Conservation (phyloP, 306 rosid genomes). For the Begonia loranthoides region DNA sequence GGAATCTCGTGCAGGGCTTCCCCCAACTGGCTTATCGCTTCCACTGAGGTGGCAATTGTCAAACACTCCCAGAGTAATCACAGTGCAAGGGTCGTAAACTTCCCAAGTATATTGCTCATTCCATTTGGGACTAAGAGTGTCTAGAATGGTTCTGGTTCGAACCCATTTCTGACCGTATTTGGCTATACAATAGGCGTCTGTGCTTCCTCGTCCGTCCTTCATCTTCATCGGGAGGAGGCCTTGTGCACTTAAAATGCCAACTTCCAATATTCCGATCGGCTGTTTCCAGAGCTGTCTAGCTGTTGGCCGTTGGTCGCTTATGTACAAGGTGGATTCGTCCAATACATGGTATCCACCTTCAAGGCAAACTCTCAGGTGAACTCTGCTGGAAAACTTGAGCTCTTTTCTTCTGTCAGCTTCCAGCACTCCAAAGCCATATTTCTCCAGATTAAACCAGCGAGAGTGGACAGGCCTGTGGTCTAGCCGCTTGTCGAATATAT, state of each 20-base stretch:
- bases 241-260: constrained; percentile 73
- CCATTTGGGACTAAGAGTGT: constrained; percentile 75
- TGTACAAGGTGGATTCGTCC: constrained; percentile 81
- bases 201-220: constrained; percentile 63
- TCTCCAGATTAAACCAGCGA: constrained; percentile 88
- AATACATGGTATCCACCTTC: constrained; percentile 98
- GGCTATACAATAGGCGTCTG: constrained; percentile 77
- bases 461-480: constrained; percentile 81
- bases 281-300: constrained; percentile 92
- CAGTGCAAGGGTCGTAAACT: constrained; percentile 90
- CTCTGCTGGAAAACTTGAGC: constrained; percentile 62
- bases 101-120: constrained; percentile 97
- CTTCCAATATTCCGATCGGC: constrained; percentile 73
- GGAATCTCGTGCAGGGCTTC: constrained; percentile 32
- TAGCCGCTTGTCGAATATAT: constrained; percentile 55
- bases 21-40: neutral
- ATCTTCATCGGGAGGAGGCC: constrained; percentile 94
- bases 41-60: constrained; percentile 76
- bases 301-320: constrained; percentile 82
- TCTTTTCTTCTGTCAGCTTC: constrained; percentile 89
- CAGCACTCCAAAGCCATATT: constrained; percentile 59
- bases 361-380: constrained; percentile 83
- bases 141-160: constrained; percentile 74
- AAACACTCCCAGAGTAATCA: constrained; percentile 69
- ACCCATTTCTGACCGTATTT: constrained; percentile 95